Evolutionary conservation across 2,329 filamentous ascomycete genomes (phyloP), one percentile per base, ranked within the genome.

Genomic region (Domatiomyces globalis): DNA sequence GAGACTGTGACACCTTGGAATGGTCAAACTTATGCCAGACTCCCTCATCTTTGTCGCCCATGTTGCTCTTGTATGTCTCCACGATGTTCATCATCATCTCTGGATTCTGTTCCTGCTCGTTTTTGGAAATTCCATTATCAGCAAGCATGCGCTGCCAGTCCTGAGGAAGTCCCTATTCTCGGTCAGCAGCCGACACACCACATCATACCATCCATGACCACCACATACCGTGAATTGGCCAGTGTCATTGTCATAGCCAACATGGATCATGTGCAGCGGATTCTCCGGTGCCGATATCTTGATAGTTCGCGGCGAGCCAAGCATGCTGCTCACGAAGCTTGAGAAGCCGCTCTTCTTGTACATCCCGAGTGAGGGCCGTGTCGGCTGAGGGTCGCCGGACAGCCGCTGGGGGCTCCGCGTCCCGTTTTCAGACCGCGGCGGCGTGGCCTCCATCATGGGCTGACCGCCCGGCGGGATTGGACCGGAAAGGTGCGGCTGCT

Each of bases 211-310:
- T n/a, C 19, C 43, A 25, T 49, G 47, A 46, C 52, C 50, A 50
- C 44, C 49, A 78, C 83, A 64, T 75, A 94, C 88, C 52, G 90
- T 96, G 68, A 95, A 98, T 70, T 95, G 87, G 59, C 92, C 92
- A 2, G 92, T 96, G 63, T 86, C 79, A 70, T 92, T 94, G 69
- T 98, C 90, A 67, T 95, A 95, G 61, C 90, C 90, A 59, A 98
- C 92, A 69, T 98, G 92, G 52, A 90, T 96, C 62, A 98, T 87
- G 70, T 96, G 92, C 54, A 96, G 88, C 47, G 92, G 92, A 63
- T 98, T 96, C 69, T 95, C 89, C 50, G 92, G 92, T 39, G 88
- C 87, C n/a, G 92, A 96, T 62, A 98, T 98, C 67, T 90, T 81
- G 46, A 92, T 87, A 58, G 88, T 87, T 68, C 89, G 86, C 49